phyloP scores from a whole-genome alignment of 2,329 filamentous ascomycete species.

The Ophiostoma novo-ulmi region DNA sequence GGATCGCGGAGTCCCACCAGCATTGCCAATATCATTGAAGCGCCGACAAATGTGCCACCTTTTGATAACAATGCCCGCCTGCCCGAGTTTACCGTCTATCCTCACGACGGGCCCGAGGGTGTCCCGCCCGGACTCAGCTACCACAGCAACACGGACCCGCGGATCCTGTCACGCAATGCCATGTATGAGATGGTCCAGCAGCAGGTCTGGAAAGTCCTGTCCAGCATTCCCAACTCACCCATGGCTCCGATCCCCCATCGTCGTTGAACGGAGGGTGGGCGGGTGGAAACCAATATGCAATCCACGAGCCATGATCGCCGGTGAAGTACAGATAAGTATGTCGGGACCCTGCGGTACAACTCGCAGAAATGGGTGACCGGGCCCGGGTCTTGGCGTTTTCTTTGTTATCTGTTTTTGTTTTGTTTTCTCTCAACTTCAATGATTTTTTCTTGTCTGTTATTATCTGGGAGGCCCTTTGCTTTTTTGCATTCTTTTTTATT shows the following conservation, averaged over 20 bases:
- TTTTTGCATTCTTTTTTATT: not conserved
- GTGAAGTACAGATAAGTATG: not conserved
- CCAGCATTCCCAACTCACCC: slow-evolving; percentile 14
- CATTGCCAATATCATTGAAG: not conserved
- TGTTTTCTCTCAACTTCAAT: not conserved
- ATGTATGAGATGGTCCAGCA: slow-evolving; percentile 21
- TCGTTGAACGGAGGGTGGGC: not conserved
- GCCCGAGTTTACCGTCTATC: not conserved
- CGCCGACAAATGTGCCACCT: not conserved
- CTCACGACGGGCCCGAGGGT: not conserved
- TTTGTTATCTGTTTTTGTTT: slow-evolving; percentile 5
- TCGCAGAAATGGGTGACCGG: not conserved
- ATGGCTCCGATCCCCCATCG: slow-evolving; percentile 2
- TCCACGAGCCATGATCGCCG: not conserved
- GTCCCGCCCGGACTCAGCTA: not conserved
- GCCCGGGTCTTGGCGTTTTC: not conserved
- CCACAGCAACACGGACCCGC: not conserved
- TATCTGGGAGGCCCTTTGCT: slow-evolving; percentile 16
- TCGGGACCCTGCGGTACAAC: not conserved
- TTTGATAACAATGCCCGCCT: not conserved
- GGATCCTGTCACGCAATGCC: not conserved
- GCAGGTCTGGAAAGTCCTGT: slow-evolving; percentile 18
- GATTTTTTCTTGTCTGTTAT: slow-evolving; percentile 4
- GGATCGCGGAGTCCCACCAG: not conserved
- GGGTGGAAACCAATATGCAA: not conserved